Conservation (phyloP, 768 basidiomycete genomes). For the Rhizopogon sp. region DNA sequence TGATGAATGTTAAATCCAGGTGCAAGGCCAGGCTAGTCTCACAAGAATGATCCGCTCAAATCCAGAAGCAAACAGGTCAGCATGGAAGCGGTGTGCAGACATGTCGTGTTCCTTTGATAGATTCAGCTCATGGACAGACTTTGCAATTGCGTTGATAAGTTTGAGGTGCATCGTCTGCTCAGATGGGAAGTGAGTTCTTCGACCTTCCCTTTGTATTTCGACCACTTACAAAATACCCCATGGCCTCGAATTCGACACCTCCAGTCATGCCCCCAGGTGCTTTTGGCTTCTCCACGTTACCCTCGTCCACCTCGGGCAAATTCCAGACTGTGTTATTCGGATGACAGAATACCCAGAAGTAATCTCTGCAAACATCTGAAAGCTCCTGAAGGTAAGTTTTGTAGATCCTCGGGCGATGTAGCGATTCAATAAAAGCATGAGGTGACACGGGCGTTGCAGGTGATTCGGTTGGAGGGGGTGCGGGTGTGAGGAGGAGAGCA, state of each 20-base stretch:
- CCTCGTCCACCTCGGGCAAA: slow-evolving; percentile 77
- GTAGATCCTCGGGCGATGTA: slow-evolving; percentile 69
- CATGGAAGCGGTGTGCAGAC: slow-evolving; percentile 80
- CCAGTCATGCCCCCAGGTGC: slow-evolving; percentile 99
- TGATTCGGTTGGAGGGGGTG: slow-evolving; percentile 60
- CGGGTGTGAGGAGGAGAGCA: slow-evolving; percentile 67
- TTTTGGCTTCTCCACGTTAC: slow-evolving; percentile 79
- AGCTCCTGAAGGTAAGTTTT: slow-evolving; percentile 81
- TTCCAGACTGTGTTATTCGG: slow-evolving; percentile 91
- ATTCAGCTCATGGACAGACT: slow-evolving; percentile 57
- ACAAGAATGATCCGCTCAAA: slow-evolving; percentile 89
- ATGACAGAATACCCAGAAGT: slow-evolving; percentile 98
- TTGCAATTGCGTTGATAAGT: slow-evolving; percentile 77
- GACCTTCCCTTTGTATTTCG: not conserved
- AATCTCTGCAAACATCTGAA: slow-evolving; percentile 87
- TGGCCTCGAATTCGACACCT: slow-evolving; percentile 97
- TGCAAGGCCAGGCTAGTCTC: slow-evolving; percentile 18
- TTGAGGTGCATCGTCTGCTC: slow-evolving; percentile 81
- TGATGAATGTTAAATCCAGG: not conserved
- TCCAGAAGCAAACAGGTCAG: slow-evolving; percentile 86
- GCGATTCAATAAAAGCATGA: slow-evolving; percentile 75
- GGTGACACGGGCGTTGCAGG: slow-evolving; percentile 59
- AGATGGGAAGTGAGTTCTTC: slow-evolving; percentile 5
- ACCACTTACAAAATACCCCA: slow-evolving; percentile 84
- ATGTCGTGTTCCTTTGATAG: slow-evolving; percentile 64